Conservation (phyloP, 202 grass and related monocot species). For the Hordeum pubiflorum region DNA sequence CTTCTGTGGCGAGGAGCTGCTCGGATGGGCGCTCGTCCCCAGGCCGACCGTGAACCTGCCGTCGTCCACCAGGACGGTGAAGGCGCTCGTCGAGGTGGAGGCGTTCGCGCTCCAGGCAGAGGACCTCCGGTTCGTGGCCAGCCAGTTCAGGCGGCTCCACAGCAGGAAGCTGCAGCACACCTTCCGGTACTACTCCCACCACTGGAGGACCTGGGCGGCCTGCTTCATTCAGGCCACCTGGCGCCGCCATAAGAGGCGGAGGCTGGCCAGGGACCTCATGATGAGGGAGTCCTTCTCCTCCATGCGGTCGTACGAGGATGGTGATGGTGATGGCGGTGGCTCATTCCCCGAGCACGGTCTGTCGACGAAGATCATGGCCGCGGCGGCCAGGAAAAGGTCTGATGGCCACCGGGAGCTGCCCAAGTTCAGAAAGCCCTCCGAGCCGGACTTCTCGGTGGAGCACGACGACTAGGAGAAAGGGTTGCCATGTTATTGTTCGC, state of each 20-base stretch:
- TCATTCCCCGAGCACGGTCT: constrained; percentile 31
- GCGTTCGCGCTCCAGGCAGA: constrained; percentile 72
- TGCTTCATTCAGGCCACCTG: constrained; percentile 85
- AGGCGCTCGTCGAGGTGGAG: constrained; percentile 73
- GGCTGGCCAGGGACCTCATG: constrained; percentile 57
- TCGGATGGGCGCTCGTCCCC: constrained; percentile 79
- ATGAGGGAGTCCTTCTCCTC: constrained; percentile 70
- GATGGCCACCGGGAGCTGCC: constrained; percentile 40
- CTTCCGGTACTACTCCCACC: constrained; percentile 79
- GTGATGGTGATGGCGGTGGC: neutral
- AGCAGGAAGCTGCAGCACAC: constrained; percentile 90
- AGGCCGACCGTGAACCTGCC: constrained; percentile 68
- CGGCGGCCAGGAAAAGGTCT: constrained; percentile 42
- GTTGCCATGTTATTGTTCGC: neutral
- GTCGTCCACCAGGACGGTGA: constrained; percentile 73
- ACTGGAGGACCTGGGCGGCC: constrained; percentile 78
- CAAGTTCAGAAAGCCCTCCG: constrained; percentile 72
- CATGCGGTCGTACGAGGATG: constrained; percentile 32
- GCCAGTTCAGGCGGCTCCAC: constrained; percentile 90
- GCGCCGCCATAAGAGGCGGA: constrained; percentile 68
- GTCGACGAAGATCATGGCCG: constrained; percentile 32
- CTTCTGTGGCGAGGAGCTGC: constrained; percentile 86
- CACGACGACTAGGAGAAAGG: constrained; percentile 44
- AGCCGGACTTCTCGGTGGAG: constrained; percentile 83
- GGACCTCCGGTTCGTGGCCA: constrained; percentile 88